Evolutionary conservation across 306 rosid genomes (phyloP).

Genomic region (Crotalaria pallida): DNA sequence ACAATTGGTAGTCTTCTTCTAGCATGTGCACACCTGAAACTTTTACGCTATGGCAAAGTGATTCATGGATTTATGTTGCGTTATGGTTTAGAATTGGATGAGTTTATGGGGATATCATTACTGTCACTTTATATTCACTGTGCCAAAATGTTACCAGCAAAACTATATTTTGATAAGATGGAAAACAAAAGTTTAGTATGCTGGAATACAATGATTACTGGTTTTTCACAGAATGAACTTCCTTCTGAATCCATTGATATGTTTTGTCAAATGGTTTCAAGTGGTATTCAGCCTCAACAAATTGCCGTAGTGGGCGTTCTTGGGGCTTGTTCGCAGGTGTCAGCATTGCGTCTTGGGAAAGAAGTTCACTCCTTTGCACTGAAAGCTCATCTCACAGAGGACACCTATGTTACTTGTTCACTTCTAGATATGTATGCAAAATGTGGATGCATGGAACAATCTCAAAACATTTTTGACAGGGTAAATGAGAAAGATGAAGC

Average conservation of each 20-base stretch:
- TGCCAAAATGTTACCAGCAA: constrained; percentile 33
- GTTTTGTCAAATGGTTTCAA: constrained; percentile 54
- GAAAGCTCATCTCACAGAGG: constrained; percentile 41
- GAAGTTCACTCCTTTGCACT: constrained; percentile 63
- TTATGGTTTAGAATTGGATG: constrained; percentile 52
- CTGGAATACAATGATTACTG: constrained; percentile 71
- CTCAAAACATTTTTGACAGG: constrained; percentile 47
- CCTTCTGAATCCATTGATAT: constrained; percentile 55
- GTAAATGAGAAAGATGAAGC: constrained; percentile 45
- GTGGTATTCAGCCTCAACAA: constrained; percentile 39
- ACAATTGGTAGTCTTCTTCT: constrained; percentile 62
- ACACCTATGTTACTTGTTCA: constrained; percentile 61
- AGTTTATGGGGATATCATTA: constrained; percentile 61
- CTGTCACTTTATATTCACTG: constrained; percentile 61
- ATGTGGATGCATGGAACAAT: constrained; percentile 64
- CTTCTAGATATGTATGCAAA: constrained; percentile 83
- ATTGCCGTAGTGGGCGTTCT: constrained; percentile 43
- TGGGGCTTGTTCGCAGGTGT: constrained; percentile 70
- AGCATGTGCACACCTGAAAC: constrained; percentile 56
- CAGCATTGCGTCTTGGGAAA: constrained; percentile 60
- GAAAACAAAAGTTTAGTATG: constrained; percentile 39
- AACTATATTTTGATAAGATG: constrained; percentile 45
- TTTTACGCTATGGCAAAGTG: constrained; percentile 47
- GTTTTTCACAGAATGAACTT: constrained; percentile 57
- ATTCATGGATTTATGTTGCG: constrained; percentile 66